phyloP scores from a whole-genome alignment of 106 monocot species.

The Xerophyta viscosa region DNA sequence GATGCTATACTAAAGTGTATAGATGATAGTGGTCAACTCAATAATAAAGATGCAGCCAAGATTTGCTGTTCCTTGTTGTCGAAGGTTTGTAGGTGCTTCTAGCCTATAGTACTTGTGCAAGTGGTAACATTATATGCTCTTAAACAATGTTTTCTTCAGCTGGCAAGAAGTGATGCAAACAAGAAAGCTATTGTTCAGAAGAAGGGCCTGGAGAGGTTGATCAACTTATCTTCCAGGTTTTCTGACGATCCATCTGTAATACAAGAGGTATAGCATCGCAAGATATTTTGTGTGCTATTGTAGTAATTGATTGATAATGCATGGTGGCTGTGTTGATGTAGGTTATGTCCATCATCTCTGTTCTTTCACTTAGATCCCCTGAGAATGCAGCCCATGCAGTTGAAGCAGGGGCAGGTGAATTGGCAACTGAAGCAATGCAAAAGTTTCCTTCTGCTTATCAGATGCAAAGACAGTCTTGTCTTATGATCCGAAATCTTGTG shows the following conservation, averaged over 20 bases:
- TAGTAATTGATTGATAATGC: not conserved
- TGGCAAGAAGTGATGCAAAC: slow-evolving; percentile 90
- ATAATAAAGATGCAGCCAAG: slow-evolving; percentile 40
- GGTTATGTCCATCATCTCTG: slow-evolving; percentile 70
- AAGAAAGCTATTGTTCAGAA: slow-evolving; percentile 69
- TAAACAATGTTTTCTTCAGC: slow-evolving; percentile 22
- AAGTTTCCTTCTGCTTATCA: slow-evolving; percentile 75
- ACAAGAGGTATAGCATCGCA: slow-evolving; percentile 67
- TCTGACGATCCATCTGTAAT: slow-evolving; percentile 74
- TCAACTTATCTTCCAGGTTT: slow-evolving; percentile 72
- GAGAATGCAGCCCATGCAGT: slow-evolving; percentile 83
- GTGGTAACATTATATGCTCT: too few species aligned
- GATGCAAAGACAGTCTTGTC: slow-evolving; percentile 86
- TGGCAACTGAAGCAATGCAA: slow-evolving; percentile 74
- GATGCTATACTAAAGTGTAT: slow-evolving; percentile 64
- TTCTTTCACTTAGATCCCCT: slow-evolving; percentile 75
- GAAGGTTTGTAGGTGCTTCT: slow-evolving; percentile 39
- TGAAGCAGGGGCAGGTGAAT: slow-evolving; percentile 79
- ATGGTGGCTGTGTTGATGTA: slow-evolving; percentile 15
- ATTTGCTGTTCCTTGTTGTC: slow-evolving; percentile 83
- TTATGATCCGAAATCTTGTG: slow-evolving; percentile 94
- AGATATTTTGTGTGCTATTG: not conserved
- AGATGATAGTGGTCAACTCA: slow-evolving; percentile 36
- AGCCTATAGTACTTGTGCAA: too few species aligned
- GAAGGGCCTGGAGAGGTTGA: slow-evolving; percentile 64